Evolutionary conservation across 2,329 filamentous ascomycete genomes (phyloP).

Genomic region (Pseudocercospora vitis): DNA sequence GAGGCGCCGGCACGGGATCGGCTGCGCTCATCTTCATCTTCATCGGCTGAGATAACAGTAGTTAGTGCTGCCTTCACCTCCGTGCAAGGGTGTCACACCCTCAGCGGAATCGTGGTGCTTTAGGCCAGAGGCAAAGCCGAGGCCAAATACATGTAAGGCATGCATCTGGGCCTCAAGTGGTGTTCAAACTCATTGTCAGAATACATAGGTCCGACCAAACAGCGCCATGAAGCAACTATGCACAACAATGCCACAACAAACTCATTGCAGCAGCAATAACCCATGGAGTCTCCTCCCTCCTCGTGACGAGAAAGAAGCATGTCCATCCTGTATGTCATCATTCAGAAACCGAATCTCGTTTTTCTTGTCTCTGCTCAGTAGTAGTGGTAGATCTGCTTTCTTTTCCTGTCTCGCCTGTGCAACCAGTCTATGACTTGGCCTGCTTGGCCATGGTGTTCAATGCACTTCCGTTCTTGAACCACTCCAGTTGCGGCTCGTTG

Average conservation of each 20-base stretch:
- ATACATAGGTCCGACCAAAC: conserved; percentile 28
- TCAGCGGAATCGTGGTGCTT: too few relatives aligned
- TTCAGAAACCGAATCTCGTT: conserved; percentile 20
- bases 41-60: too few relatives aligned
- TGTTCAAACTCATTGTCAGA: conserved; percentile 25
- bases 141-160: not conserved
- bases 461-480: conserved; percentile 97
- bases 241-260: conserved; percentile 28
- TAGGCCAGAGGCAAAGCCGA: too few relatives aligned
- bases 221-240: conserved; percentile 26
- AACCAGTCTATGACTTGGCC: conserved; percentile 19
- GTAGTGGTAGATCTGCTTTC: conserved; percentile 8
- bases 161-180: too few relatives aligned
- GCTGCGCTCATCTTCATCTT: too few relatives aligned
- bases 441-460: conserved; percentile 97
- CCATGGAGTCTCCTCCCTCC: conserved; percentile 18
- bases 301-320: conserved; percentile 21
- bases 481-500: conserved; percentile 96
- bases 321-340: conserved; percentile 24
- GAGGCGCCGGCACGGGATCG: too few relatives aligned
- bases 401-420: conserved; percentile 8
- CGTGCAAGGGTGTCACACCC: too few relatives aligned
- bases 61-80: too few relatives aligned
- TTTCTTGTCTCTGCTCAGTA: conserved; percentile 14
- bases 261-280: conserved; percentile 20